Percentiles rank a stretch among this genome's conserved stretches.
These are phyloP conservation scores for Crataegus laevigata DNA, from an alignment of 306 rosid species.

Conservation along the genomic window DNA sequence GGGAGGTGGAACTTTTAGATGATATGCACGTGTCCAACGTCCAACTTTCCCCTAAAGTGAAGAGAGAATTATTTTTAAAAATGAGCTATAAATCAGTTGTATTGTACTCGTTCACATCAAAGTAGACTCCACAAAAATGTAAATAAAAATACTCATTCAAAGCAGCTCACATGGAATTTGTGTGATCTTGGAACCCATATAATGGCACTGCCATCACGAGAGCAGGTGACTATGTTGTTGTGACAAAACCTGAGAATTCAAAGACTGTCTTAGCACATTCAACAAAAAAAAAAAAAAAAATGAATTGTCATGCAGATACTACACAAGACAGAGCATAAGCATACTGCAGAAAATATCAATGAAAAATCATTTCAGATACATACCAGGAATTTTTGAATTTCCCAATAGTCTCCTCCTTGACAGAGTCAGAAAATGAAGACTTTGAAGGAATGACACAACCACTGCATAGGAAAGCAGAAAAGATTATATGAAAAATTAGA, in stretches of 20 bases:
- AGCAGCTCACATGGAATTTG: constrained; percentile 71
- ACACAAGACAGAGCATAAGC: background rate
- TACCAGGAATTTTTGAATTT: constrained; percentile 77
- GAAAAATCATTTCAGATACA: constrained; percentile 4
- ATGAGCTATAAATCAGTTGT: constrained; percentile 1
- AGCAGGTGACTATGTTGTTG: constrained; percentile 90
- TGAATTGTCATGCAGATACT: background rate
- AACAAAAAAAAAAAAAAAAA: constrained; percentile 8
- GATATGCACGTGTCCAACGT: constrained; percentile 91
- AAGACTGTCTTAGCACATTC: constrained; percentile 18
- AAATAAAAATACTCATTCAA: constrained; percentile 1
- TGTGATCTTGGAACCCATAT: constrained; percentile 92
- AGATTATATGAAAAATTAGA: constrained; percentile 8
- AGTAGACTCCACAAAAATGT: background rate
- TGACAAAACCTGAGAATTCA: constrained; percentile 62
- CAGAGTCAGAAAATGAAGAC: constrained; percentile 43
- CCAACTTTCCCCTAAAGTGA: constrained; percentile 68
- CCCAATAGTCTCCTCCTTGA: constrained; percentile 57
- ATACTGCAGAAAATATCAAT: background rate
- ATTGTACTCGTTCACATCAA: background rate
- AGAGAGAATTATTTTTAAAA: background rate
- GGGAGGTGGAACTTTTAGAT: constrained; percentile 87
- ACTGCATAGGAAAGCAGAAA: constrained; percentile 40
- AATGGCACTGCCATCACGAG: constrained; percentile 97
- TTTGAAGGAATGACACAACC: constrained; percentile 78